Evolutionary conservation across 208 protist species (phyloP), one percentile per base, ranked within the genome.

Genomic region (Plasmodiophora brassicae): DNA sequence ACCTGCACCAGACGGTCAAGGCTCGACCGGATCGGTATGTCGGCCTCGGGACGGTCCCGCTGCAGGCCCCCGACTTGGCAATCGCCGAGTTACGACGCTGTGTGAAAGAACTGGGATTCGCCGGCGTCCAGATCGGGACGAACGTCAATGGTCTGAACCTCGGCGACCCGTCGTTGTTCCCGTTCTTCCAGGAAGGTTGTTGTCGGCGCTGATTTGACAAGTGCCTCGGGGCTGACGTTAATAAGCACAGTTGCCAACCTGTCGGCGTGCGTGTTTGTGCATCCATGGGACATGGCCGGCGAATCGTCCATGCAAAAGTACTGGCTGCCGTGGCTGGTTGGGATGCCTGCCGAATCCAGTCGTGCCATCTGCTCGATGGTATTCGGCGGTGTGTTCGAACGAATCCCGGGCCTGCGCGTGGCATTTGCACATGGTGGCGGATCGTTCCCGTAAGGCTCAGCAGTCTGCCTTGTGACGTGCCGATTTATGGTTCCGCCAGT

Each of bases 221-320:
- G 89, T 84, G 28, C n/a, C 10, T 1, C n/a, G 60, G 60, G 36
- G 20, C 50, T 88, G 45, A 57, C 86, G n/a, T 88, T 14, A 89
- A 85, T 25, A 60, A 60, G 28, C 25, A 60, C 50, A 60, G 50
- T 25, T 25, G 50, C 25, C 25, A 60, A 60, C 46, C 87, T 95
- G 1, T 85, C 45, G 1, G 92, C 92, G 0, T 28, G 88, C 0
- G 88, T 96, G 0, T 95, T 96, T 85, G 89, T 96, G 5, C 95
- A 96, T 85, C 95, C 95, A 28, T 96, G 94, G 94, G 92, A 95
- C 41, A 95, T 95, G 93, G 88, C 94, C 14, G 92, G 92, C 71
- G 53, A 71, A 0, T 85, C 93, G 38, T 50, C 45, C 38, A 94
- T 94, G 92, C 86, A 90, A n/a, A 92, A 94, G 45, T 95, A 95